These are phyloP conservation scores for Hyphodiscus hymeniophilus DNA, from an alignment of 495 filamentous ascomycete genomes.

Conservation along the genomic window DNA sequence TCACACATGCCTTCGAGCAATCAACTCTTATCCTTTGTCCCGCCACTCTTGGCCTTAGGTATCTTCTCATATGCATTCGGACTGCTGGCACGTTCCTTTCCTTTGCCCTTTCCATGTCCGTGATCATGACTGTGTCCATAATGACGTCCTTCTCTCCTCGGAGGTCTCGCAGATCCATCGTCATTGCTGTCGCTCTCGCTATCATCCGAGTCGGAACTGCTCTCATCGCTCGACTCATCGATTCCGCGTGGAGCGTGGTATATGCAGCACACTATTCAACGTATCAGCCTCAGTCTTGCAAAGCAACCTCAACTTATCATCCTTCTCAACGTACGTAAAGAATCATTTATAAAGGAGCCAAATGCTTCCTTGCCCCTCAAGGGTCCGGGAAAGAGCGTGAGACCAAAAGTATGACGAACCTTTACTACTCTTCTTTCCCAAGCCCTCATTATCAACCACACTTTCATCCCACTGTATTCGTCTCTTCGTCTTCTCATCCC, in stretches of 20 bases:
- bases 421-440: slow-evolving; percentile 91
- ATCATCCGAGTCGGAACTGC: slow-evolving; percentile 52
- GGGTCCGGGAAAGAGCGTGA: background rate
- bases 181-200: slow-evolving; percentile 53
- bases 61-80: slow-evolving; percentile 95
- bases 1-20: too few relatives aligned
- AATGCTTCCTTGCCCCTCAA: too few relatives aligned
- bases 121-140: slow-evolving; percentile 23
- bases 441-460: slow-evolving; percentile 92
- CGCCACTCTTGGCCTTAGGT: slow-evolving; percentile 47
- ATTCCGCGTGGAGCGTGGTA: slow-evolving; percentile 80
- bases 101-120: slow-evolving; percentile 26
- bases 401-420: slow-evolving; percentile 38
- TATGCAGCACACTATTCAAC: slow-evolving; percentile 81
- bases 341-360: too few relatives aligned
- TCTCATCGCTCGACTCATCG: slow-evolving; percentile 80
- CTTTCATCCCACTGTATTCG: slow-evolving; percentile 86
- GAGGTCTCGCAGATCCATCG: slow-evolving; percentile 24
- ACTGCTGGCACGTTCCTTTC: slow-evolving; percentile 53
- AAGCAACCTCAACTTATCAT: too few relatives aligned
- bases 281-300: background rate
- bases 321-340: too few relatives aligned
- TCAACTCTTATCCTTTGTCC: slow-evolving; percentile 5
- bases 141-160: slow-evolving; percentile 18
- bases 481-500: slow-evolving; percentile 52